These are phyloP conservation scores for Leptomonas pyrrhocoris DNA, from an alignment of 208 protist genomes.

Conservation along the genomic window DNA sequence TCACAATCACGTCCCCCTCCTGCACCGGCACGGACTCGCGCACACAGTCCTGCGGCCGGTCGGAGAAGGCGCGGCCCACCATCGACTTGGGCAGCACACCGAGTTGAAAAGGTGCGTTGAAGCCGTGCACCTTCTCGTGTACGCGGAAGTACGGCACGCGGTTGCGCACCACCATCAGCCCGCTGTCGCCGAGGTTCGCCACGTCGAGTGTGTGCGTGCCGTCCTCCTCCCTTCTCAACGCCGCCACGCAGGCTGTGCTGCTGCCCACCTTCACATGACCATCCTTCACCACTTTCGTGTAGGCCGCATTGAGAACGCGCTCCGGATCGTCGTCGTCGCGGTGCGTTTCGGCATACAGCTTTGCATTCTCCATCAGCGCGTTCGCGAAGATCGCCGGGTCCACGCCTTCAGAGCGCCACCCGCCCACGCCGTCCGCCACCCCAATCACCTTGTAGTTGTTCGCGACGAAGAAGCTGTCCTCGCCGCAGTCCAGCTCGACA, in stretches of 20 bases:
- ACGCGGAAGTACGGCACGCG: slow-evolving; percentile 76
- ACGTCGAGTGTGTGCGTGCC: slow-evolving; percentile 78
- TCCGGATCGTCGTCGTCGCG: slow-evolving; percentile 80
- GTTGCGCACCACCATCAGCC: slow-evolving; percentile 85
- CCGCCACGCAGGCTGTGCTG: slow-evolving; percentile 88
- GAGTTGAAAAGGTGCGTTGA: slow-evolving; percentile 94
- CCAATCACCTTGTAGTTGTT: slow-evolving; percentile 92
- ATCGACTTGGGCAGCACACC: slow-evolving; percentile 76
- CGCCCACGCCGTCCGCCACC: slow-evolving; percentile 93
- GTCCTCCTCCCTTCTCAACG: slow-evolving; percentile 56
- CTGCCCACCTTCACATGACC: slow-evolving; percentile 87
- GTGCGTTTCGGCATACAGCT: slow-evolving; percentile 86
- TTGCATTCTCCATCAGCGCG: slow-evolving; percentile 91
- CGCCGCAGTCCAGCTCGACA: slow-evolving; percentile 92
- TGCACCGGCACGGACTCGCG: slow-evolving; percentile 78
- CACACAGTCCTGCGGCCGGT: slow-evolving; percentile 67
- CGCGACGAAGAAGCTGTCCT: slow-evolving; percentile 93
- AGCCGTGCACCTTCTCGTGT: slow-evolving; percentile 90
- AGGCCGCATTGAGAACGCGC: slow-evolving; percentile 81
- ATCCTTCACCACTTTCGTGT: slow-evolving; percentile 77
- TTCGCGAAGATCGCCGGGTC: slow-evolving; percentile 88
- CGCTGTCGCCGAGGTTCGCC: slow-evolving; percentile 92
- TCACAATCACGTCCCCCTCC: slow-evolving; percentile 92
- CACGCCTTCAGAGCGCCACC: slow-evolving; percentile 85
- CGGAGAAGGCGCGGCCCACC: slow-evolving; percentile 72